A percentile compares a stretch with the other conserved stretches of the same genome.
These are phyloP conservation scores for Encephalitozoon cuniculi DNA, from an alignment of 371 early-diverging fungal species.

Conservation along the genomic window DNA sequence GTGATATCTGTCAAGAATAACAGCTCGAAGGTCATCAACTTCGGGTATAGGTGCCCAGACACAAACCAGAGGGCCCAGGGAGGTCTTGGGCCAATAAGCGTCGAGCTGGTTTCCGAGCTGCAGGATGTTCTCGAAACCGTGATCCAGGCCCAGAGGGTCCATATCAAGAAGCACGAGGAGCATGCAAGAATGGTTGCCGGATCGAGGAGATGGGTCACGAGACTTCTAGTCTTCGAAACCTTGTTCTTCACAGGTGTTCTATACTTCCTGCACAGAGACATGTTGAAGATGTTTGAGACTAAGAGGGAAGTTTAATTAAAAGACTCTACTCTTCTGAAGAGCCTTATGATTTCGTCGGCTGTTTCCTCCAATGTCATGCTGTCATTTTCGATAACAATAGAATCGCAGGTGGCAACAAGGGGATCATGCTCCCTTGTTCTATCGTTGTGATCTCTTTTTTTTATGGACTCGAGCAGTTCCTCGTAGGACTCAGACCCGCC, in stretches of 20 bases:
- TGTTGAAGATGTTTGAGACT: slow-evolving; percentile 46
- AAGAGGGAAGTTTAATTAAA: slow-evolving; percentile 38
- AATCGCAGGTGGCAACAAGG: slow-evolving; percentile 69
- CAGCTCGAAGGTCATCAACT: neutral
- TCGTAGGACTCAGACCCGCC: slow-evolving; percentile 21
- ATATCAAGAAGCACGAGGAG: slow-evolving; percentile 22
- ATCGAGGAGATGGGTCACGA: slow-evolving; percentile 21
- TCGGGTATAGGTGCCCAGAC: slow-evolving; percentile 44
- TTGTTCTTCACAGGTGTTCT: slow-evolving; percentile 21
- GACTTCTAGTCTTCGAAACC: slow-evolving; percentile 41
- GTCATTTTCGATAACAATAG: slow-evolving; percentile 72
- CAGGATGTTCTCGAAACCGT: slow-evolving; percentile 17
- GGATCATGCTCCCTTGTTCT: slow-evolving; percentile 69
- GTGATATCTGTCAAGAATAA: slow-evolving; percentile 32
- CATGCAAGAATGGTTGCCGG: slow-evolving; percentile 30
- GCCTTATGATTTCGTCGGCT: slow-evolving; percentile 64
- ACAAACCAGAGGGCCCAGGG: slow-evolving; percentile 30
- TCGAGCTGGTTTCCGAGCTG: slow-evolving; percentile 38
- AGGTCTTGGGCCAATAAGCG: slow-evolving; percentile 38
- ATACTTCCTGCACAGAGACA: slow-evolving; percentile 44
- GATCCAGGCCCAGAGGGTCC: slow-evolving; percentile 34
- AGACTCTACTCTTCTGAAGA: slow-evolving; percentile 15
- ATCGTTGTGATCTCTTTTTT: slow-evolving; percentile 69
- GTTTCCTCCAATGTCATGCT: slow-evolving; percentile 68
- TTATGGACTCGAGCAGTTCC: slow-evolving; percentile 51